These are phyloP conservation scores for Xylaria sp. DNA, from an alignment of 2,329 filamentous ascomycete species.

Conservation along the genomic window DNA sequence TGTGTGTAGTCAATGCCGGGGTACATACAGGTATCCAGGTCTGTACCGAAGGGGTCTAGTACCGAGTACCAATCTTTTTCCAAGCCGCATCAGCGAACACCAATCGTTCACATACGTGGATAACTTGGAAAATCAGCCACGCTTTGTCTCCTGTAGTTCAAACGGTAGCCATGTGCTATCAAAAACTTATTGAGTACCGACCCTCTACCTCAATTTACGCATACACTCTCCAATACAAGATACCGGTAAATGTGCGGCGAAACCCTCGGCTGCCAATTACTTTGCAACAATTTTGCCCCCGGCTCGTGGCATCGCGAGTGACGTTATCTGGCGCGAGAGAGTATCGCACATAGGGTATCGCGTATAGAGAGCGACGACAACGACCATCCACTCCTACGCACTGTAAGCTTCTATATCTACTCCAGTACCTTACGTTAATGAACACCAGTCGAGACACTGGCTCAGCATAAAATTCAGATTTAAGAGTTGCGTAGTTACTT, in stretches of 20 bases:
- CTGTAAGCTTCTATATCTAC: neutral
- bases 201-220: neutral
- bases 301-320: neutral
- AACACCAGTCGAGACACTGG: conserved; percentile 2
- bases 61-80: conserved; percentile 1
- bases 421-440: neutral
- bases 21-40: conserved; percentile 18
- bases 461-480: neutral
- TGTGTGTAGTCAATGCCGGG: conserved; percentile 19
- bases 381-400: neutral
- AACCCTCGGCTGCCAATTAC: neutral
- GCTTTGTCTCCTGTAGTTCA: neutral
- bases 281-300: too few species aligned
- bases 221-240: neutral
- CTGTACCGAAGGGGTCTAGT: neutral
- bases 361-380: neutral
- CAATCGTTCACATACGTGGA: conserved; percentile 6
- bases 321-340: neutral
- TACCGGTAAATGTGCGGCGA: neutral
- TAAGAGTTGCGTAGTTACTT: neutral
- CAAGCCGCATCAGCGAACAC: conserved; percentile 3
- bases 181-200: neutral
- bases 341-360: neutral
- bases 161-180: neutral
- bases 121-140: neutral